Conservation (phyloP, 495 filamentous ascomycete genomes). For the Elasticomyces elasticus region DNA sequence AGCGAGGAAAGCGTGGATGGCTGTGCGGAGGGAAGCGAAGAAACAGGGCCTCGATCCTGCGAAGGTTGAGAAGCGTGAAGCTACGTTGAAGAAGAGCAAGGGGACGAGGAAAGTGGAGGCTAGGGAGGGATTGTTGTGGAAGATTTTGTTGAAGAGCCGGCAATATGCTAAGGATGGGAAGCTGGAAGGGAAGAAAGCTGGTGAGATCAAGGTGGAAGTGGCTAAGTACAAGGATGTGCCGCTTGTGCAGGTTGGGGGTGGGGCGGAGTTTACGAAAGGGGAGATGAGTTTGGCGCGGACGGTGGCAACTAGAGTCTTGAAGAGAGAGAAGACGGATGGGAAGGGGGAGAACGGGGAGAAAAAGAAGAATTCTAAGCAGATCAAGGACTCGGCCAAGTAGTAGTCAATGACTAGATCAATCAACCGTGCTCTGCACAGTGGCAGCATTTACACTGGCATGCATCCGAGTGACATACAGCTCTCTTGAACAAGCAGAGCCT, state of each 20-base stretch:
- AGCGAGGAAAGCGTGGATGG: conserved; percentile 16
- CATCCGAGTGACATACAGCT: too few species aligned
- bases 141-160: conserved; percentile 1
- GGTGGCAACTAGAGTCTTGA: conserved; percentile 21
- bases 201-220: neutral
- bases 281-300: conserved; percentile 11
- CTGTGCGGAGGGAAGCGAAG: neutral
- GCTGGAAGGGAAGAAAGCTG: neutral
- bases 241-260: conserved; percentile 1
- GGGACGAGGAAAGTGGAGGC: neutral
- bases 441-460: too few species aligned
- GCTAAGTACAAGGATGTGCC: conserved; percentile 1
- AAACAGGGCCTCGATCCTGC: conserved; percentile 4
- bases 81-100: neutral
- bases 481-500: too few species aligned
- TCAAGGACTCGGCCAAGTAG: neutral
- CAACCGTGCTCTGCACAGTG: too few species aligned
- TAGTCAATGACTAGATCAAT: neutral
- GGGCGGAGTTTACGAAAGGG: conserved; percentile 8
- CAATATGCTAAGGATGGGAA: neutral
- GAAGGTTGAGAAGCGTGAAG: conserved; percentile 1
- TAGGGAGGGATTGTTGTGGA: conserved; percentile 1
- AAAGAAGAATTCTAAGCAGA: conserved; percentile 35
- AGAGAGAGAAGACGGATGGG: conserved; percentile 20
- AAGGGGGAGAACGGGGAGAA: conserved; percentile 25